A percentile compares a stretch with the other conserved stretches of the same genome.
These are phyloP conservation scores for Chaetomium tenue DNA, from an alignment of 495 filamentous ascomycete species.

Conservation along the genomic window DNA sequence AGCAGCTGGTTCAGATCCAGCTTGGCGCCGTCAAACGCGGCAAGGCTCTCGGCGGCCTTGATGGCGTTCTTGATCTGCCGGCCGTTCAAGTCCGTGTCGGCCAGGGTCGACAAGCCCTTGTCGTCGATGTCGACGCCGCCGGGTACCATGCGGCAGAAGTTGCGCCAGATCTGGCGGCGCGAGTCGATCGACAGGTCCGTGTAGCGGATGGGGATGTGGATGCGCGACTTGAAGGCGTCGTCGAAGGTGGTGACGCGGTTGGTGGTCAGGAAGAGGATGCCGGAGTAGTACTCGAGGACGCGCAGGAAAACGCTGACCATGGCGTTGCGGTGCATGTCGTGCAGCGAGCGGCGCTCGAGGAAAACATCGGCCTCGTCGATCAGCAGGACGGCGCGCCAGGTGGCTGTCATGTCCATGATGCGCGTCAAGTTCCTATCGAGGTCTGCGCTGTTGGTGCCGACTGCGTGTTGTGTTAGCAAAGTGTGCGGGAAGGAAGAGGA, in stretches of 20 bases:
- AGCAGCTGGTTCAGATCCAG: constrained; percentile 35
- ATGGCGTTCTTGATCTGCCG: constrained; percentile 64
- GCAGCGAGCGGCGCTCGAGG: constrained; percentile 42
- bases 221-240: constrained; percentile 44
- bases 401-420: constrained; percentile 49
- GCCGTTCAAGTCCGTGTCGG: constrained; percentile 54
- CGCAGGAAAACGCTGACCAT: constrained; percentile 49
- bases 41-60: constrained; percentile 50
- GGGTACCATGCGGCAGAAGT: constrained; percentile 41
- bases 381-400: constrained; percentile 53
- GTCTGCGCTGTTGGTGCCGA: constrained; percentile 38
- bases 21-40: constrained; percentile 33
- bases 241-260: constrained; percentile 48
- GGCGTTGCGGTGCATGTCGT: constrained; percentile 49
- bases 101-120: constrained; percentile 43
- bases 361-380: constrained; percentile 54
- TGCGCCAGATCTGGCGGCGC: constrained; percentile 47
- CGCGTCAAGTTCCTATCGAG: constrained; percentile 41
- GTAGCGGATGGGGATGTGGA: constrained; percentile 46
- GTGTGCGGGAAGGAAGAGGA: too few relatives aligned
- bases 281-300: constrained; percentile 48
- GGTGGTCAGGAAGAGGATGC: constrained; percentile 51
- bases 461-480: constrained; percentile 5
- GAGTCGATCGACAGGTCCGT: constrained; percentile 36
- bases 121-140: constrained; percentile 45